Conservation (phyloP, 345 rosid species). For the Cochlearia excelsa region DNA sequence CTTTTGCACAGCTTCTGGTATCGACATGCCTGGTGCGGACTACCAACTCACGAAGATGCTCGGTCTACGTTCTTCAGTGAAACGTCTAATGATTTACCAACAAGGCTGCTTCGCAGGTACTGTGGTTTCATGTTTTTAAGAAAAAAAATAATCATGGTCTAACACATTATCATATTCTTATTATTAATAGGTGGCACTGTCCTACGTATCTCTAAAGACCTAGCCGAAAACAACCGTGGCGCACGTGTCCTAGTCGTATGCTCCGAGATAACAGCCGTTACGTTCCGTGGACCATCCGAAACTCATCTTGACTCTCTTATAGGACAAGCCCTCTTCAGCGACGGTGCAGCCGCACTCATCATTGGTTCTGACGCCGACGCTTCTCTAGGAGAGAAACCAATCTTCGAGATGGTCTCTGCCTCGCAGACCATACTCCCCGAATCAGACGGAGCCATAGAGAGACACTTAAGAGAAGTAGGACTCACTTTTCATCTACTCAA, state of each 20-base stretch:
- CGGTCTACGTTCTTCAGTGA: constrained; percentile 73
- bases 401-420: constrained; percentile 60
- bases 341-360: constrained; percentile 66
- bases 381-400: constrained; percentile 46
- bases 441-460: constrained; percentile 67
- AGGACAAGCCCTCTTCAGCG: constrained; percentile 71
- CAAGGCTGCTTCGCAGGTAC: constrained; percentile 65
- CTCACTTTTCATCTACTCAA: constrained; percentile 61
- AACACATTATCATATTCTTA: too few species aligned
- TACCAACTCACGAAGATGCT: constrained; percentile 84
- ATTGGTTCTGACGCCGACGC: constrained; percentile 61
- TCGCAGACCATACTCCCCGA: constrained; percentile 74
- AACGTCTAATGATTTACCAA: constrained; percentile 67
- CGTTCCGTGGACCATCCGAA: constrained; percentile 77
- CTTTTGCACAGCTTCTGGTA: constrained; percentile 83
- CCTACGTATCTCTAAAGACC: constrained; percentile 81
- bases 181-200: constrained; percentile 44
- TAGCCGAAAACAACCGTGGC: constrained; percentile 74
- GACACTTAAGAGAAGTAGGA: constrained; percentile 70
- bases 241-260: constrained; percentile 79
- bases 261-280: constrained; percentile 71
- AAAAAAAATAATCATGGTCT: too few species aligned
- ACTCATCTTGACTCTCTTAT: constrained; percentile 64
- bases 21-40: constrained; percentile 94
- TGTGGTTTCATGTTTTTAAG: constrained; percentile 9